Percentiles rank a stretch among this genome's conserved stretches.
These are phyloP conservation scores for Nemophila menziesii DNA, from an alignment of 257 asterid species.

Conservation along the genomic window DNA sequence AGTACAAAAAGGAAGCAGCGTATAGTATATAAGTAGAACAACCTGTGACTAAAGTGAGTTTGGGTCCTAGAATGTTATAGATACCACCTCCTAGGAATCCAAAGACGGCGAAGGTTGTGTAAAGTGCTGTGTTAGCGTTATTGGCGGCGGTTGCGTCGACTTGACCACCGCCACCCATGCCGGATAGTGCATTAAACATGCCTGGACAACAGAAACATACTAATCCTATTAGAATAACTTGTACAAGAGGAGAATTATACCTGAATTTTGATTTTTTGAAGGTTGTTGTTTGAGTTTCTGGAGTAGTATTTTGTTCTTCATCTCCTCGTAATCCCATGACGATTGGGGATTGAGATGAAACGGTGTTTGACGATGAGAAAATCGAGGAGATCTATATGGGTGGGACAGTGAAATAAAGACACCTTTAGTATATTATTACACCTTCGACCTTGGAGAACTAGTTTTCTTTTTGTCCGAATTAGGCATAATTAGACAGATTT, in stretches of 20 bases:
- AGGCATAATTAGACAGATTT: no score
- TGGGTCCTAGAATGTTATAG: conserved; percentile 78
- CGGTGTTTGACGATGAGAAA: no score
- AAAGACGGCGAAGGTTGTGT: conserved; percentile 79
- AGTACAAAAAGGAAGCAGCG: conserved; percentile 76
- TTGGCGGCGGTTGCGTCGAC: conserved; percentile 68
- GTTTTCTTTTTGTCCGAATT: no score
- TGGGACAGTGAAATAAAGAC: no score
- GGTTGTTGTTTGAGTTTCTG: conserved; percentile 1
- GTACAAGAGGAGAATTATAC: conserved; percentile 71
- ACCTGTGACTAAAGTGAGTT: conserved; percentile 46
- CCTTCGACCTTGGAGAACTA: no score
- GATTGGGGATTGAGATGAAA: no score
- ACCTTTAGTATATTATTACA: no score
- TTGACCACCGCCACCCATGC: conserved; percentile 98
- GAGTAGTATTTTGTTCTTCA: conserved; percentile 12
- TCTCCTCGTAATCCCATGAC: conserved; percentile 27
- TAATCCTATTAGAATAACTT: conserved; percentile 55
- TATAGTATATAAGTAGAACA: conserved; percentile 80
- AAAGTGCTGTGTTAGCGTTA: conserved; percentile 97
- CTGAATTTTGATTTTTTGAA: conserved; percentile 27
- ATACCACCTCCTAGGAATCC: conserved; percentile 91
- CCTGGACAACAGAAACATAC: conserved; percentile 98
- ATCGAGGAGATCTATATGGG: no score
- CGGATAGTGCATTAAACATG: conserved; percentile 95